Evolutionary conservation across 345 rosid species (phyloP), one percentile per base, ranked within the genome.

Genomic region (Capsella bursapastoris): DNA sequence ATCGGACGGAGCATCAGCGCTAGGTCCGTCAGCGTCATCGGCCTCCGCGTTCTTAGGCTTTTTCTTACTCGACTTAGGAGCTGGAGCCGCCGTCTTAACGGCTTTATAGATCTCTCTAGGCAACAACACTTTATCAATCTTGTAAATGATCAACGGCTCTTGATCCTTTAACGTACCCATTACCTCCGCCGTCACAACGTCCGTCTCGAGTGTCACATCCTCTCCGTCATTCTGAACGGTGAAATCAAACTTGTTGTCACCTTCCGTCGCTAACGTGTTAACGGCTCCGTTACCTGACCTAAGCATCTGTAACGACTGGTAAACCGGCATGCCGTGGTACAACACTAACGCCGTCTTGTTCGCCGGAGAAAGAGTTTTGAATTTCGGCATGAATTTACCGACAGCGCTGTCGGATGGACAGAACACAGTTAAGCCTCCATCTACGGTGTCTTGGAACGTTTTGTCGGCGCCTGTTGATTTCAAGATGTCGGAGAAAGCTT

Each of bases 221-320:
- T 89, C 93, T 2, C 92, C 93, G 66, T 84, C 91, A 35, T 84
- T 88, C 76, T 90, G 93, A 38, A 95, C 86, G 0, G 90, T 86
- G 83, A 90, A 85, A 68, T 90, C 97, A 52, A 55, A 95, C 79
- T 86, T 90, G 64, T 74, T 89, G 3, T 89, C 73, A 18, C 93
- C 93, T 74, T 95, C 90, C 2, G 99, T 95, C n/a, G 99, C 97
- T 43, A 95, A 53, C 5, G 99, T 95, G 88, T 88, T 92, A 73
- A 87, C 77, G 37, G 79, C 49, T 14, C 98, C 97, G 31, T 90
- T 91, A 82, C 84, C 90, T 59, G 97, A 85, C 56, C 87, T 87
- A 72, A 95, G 73, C 86, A 68, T 86, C 7, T 90, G 89, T 25
- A 87, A 5, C 3, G 97, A 85, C 28, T 80, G 83, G 79, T 88